A percentile compares a stretch with the other conserved stretches of the same genome.
Evolutionary conservation across 1,284 basidiomycete genomes (phyloP).

Genomic region (Cystobasidiaceae sp.): DNA sequence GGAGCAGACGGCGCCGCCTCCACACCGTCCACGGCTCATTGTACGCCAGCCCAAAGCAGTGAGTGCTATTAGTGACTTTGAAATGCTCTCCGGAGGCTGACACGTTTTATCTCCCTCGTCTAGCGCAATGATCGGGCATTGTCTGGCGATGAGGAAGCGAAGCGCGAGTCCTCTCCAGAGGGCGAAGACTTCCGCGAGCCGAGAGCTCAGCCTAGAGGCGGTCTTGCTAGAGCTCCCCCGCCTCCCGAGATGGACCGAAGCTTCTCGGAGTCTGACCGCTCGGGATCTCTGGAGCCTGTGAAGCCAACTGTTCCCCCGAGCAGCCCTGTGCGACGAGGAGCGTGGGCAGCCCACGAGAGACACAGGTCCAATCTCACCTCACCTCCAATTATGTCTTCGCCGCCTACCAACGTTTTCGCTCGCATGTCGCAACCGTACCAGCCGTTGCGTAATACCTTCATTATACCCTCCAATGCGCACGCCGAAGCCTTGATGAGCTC

Average conservation of each 20-base stretch:
- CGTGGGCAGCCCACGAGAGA: background rate
- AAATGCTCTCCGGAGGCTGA: too few species aligned
- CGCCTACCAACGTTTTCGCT: slow-evolving; percentile 40
- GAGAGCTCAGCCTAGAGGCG: background rate
- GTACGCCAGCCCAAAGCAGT: background rate
- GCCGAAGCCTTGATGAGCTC: slow-evolving; percentile 39
- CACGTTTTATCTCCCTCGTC: background rate
- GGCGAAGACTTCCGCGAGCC: background rate
- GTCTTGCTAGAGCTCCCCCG: background rate
- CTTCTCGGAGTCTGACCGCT: slow-evolving; percentile 6
- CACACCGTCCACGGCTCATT: background rate
- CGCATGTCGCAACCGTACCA: slow-evolving; percentile 42
- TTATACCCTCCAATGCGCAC: slow-evolving; percentile 27
- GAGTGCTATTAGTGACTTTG: background rate
- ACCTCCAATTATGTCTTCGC: slow-evolving; percentile 35
- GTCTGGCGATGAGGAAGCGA: background rate
- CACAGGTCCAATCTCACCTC: slow-evolving; percentile 21
- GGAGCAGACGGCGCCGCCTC: background rate
- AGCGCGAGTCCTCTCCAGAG: slow-evolving; percentile 3
- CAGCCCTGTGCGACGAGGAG: slow-evolving; percentile 8
- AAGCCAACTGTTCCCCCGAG: background rate
- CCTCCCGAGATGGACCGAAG: background rate
- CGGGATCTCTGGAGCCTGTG: slow-evolving; percentile 1
- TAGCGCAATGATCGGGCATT: background rate
- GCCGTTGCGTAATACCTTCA: slow-evolving; percentile 34